phyloP scores from a whole-genome alignment of 352 stramenopile species.

The Phytophthora constricta region DNA sequence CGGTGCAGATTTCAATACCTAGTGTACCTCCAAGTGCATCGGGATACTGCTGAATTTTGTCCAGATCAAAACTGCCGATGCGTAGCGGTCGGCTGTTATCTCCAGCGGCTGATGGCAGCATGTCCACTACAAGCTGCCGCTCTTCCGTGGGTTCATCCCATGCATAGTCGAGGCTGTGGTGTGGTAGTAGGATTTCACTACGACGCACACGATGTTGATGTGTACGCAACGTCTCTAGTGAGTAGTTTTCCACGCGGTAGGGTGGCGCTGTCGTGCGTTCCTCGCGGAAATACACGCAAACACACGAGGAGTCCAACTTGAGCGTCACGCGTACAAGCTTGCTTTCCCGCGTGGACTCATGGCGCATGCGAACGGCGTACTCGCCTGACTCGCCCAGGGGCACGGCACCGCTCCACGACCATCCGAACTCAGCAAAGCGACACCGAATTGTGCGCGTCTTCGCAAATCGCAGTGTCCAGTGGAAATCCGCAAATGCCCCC shows the following conservation, averaged over 20 bases:
- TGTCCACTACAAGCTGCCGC: slow-evolving; percentile 83
- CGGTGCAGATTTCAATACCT: slow-evolving; percentile 82
- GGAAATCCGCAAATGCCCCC: slow-evolving; percentile 84
- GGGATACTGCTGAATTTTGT: slow-evolving; percentile 83
- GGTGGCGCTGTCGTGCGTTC: slow-evolving; percentile 78
- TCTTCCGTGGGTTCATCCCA: slow-evolving; percentile 90
- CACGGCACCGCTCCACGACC: slow-evolving; percentile 87
- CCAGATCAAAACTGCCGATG: slow-evolving; percentile 83
- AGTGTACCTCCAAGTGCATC: slow-evolving; percentile 78
- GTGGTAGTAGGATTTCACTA: slow-evolving; percentile 86
- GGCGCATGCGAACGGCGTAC: slow-evolving; percentile 82
- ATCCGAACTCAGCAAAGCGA: slow-evolving; percentile 74
- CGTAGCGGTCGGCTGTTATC: slow-evolving; percentile 87
- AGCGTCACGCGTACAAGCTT: slow-evolving; percentile 82
- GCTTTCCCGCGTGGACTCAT: slow-evolving; percentile 80
- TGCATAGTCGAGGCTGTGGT: slow-evolving; percentile 88
- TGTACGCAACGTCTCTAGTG: slow-evolving; percentile 85
- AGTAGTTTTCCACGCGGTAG: slow-evolving; percentile 91
- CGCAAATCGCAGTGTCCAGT: slow-evolving; percentile 77
- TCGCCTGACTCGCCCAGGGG: slow-evolving; percentile 79
- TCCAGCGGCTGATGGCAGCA: slow-evolving; percentile 86
- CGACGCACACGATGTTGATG: slow-evolving; percentile 83
- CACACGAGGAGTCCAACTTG: slow-evolving; percentile 75
- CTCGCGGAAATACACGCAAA: slow-evolving; percentile 86
- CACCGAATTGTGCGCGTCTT: slow-evolving; percentile 82